Evolutionary conservation across 176 grass and related monocot genomes (phyloP), one percentile per base, ranked within the genome.

Genomic region (Cenchrus purpureus): DNA sequence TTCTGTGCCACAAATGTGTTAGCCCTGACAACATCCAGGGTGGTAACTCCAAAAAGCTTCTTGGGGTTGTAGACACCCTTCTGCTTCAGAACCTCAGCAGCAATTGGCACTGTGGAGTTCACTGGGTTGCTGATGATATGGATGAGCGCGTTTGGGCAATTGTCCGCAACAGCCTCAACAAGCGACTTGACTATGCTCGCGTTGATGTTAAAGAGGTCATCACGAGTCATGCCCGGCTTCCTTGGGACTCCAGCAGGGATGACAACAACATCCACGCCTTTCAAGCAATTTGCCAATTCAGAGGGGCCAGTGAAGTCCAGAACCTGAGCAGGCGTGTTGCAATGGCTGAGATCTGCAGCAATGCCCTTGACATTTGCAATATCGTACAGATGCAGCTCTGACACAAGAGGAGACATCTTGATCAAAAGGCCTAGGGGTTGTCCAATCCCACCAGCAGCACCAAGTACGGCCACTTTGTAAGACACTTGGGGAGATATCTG

Each of bases 81-180:
- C 82, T 83, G 72, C 73, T 92, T 95, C 82, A 95, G 87, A 79
- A 95, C 85, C 81, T 95, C 93, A 1, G 87, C 93, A 76, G 93
- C 93, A 81, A 95, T 92, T 6, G 93, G 90, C 9, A 95, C 93
- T 0, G 90, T 95, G 37, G 93, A 92, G 72, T 95, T 95, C 43
- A 95, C 93, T 34, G 93, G 93, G 77, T 95, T 95, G 80, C 93
- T 95, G 78, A 95, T 92, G 29, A 95, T 95, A 72, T 95, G 90
- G 64, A 95, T 88, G 19, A 95, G 88, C 46, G 90, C 90, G 12
- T 90, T 79, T 8, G 93, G 90, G 69, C 90, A 92, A 29, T 92
- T 92, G 64, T 95, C 93, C 2, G 93, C 93, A 68, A 95, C 90
- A 88, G 90, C 93, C 78, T 95, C 87, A 43, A 95, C 83, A 71